Base-by-base conservation (phyloP, 441 rosid species). In the Gossypium aridum region DNA sequence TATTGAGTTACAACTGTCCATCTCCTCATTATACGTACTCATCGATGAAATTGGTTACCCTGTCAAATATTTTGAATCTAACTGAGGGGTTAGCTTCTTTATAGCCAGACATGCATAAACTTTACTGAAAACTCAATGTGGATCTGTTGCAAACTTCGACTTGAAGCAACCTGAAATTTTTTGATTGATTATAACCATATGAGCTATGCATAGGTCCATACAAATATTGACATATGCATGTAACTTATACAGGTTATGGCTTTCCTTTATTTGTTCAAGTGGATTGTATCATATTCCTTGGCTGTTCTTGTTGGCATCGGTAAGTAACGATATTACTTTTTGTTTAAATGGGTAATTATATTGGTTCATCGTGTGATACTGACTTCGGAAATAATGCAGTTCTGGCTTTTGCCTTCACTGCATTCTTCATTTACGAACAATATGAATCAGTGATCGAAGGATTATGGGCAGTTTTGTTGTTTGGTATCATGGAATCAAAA, bases 381-480 rank as follows among this genome's bases (percentile, higher is more conserved):
- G 45, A 75, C n/a, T 62, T 62, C 2, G 2, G 12, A 28, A 26
- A n/a, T 62, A 7, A 73, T 76, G 87, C 94, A 94, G 99, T 77
- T 16, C 83, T 94, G 74, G 83, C 87, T 25, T 81, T 89, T 69
- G 79, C 87, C 6, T 92, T 92, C 83, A 91, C 96, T 1, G 89
- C 80, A 74, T 92, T 94, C 91, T 91, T 91, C 70, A 69, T 86
- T 56, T 91, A 89, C 53, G 97, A 92, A 82, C 98, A 92, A 86
- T 85, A 91, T 31, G 98, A 92, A 81, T 45, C 73, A 7, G 98
- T 89, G 85, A 72, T 94, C 2, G 86, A 89, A 73, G 88, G 86
- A 65, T 22, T 90, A 59, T 77, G 82, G 10, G 71, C 64, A 81
- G 25, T 84, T 69, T 69, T 91, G 43, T 13, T 37, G 3, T 71